phyloP scores from a whole-genome alignment of 306 rosid species.

The Comarum palustre region DNA sequence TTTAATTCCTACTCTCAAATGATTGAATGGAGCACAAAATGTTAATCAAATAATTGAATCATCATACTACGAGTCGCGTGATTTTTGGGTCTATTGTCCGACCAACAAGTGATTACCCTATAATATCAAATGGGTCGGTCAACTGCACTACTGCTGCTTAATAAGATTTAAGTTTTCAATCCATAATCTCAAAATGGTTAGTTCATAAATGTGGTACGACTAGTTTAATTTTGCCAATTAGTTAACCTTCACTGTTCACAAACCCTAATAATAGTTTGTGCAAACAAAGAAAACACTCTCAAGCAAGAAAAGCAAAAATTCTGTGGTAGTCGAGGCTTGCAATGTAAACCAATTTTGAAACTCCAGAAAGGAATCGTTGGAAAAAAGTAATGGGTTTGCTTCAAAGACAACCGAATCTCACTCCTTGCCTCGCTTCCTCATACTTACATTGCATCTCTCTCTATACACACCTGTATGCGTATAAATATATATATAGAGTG shows the following conservation, averaged over 20 bases:
- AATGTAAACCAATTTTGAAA: constrained; percentile 46
- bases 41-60: constrained; percentile 33
- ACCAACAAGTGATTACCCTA: constrained; percentile 31
- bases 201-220: background rate
- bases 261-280: background rate
- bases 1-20: constrained; percentile 18
- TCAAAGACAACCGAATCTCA: constrained; percentile 97
- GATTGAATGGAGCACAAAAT: constrained; percentile 36
- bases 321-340: constrained; percentile 88
- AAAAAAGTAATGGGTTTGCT: constrained; percentile 92
- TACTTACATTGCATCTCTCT: constrained; percentile 52
- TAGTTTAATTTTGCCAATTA: background rate
- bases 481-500: constrained; percentile 15
- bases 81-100: constrained; percentile 53
- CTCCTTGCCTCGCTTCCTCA: constrained; percentile 72
- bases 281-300: constrained; percentile 2
- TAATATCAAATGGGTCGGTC: constrained; percentile 47
- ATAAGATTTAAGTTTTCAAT: no score
- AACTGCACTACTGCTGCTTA: constrained; percentile 35
- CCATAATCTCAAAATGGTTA: no score
- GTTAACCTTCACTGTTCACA: background rate
- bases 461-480: constrained; percentile 9
- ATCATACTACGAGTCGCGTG: constrained; percentile 40
- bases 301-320: constrained; percentile 34
- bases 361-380: constrained; percentile 81